Evolutionary conservation across 495 filamentous ascomycete genomes (phyloP), one percentile per base, ranked within the genome.

Genomic region (Pseudotulostoma volvatum): DNA sequence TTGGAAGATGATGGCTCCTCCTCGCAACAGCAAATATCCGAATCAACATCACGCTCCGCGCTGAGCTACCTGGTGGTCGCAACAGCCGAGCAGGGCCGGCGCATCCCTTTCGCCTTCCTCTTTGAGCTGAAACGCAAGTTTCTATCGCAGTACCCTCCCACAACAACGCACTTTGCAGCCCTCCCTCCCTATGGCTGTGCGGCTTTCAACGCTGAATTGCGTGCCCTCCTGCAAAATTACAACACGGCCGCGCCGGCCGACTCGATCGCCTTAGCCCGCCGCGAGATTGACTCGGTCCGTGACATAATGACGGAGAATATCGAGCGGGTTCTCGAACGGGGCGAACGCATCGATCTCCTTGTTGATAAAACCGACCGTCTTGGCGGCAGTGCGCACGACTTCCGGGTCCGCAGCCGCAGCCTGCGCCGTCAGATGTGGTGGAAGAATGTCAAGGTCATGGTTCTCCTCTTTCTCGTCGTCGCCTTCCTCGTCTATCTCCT

Each of bases 281-380:
- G 70, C 18, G 92, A 96, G 64, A 95, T 99, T 48, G 86, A 93
- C 40, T 84, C 81, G 44, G 90, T 93, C 31, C 66, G 80, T 33
- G 85, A 86, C 20, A 93, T 99, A 53, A 99, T 99, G 90, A 94
- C 87, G 38, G 76, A 92, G 64, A 99, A 96, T 59, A 99, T 99
- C 47, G 90, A 99, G 72, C 68, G 86, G 39, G 74, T 99, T 48
- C 56, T 99, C 34, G 90, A 99, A 71, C 65, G 90, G 2, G 90
- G 90, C 13, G 90, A 95, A 68, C 69, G 87, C 46, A 94, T 99
- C 47, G 86, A 95, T 66, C 52, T 94, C 52, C 64, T 99, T 39
- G 87, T 99, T 20, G 87, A 96, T 53, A 99, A 96, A 75, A 99
- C 92, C 43, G 88, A 94, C 53, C 67, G 85, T 43, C 53, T 95